phyloP scores from a whole-genome alignment of 306 rosid genomes.

The Begonia peltatifolia region DNA sequence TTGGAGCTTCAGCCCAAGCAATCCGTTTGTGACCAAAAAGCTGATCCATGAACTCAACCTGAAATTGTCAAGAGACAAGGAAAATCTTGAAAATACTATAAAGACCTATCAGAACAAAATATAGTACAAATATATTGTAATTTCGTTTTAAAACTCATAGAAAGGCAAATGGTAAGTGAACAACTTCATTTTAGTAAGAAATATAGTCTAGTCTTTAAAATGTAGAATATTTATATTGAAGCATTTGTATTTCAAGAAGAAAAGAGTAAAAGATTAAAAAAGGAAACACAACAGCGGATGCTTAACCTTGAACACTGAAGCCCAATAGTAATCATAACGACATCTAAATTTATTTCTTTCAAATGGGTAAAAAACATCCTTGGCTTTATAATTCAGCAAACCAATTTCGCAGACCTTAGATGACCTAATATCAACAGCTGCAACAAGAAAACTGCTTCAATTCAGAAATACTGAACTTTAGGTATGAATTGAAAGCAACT shows the following conservation, averaged over 20 bases:
- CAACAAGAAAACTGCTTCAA: constrained; percentile 13
- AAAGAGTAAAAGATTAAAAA: not conserved
- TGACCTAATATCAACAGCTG: constrained; percentile 94
- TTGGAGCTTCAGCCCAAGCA: constrained; percentile 87
- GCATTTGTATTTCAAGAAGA: not conserved
- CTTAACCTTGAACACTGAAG: constrained; percentile 66
- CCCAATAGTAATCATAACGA: constrained; percentile 91
- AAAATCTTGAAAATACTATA: constrained; percentile 1
- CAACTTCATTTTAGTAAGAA: too few relatives aligned
- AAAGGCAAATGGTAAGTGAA: too few relatives aligned
- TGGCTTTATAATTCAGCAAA: constrained; percentile 62
- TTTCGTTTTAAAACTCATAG: too few relatives aligned
- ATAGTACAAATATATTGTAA: not conserved
- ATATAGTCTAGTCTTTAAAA: too few relatives aligned
- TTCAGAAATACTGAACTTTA: constrained; percentile 3
- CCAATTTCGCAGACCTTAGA: constrained; percentile 89
- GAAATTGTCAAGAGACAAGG: constrained; percentile 15
- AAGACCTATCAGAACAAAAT: not conserved
- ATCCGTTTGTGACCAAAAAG: constrained; percentile 50
- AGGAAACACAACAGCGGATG: too few relatives aligned
- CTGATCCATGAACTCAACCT: constrained; percentile 79
- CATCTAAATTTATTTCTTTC: constrained; percentile 67
- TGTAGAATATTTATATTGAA: too few relatives aligned
- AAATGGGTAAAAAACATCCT: constrained; percentile 52
- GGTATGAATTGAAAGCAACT: not conserved